Percentiles rank a stretch among this genome's conserved stretches.
phyloP scores from a whole-genome alignment of 2,329 filamentous ascomycete species.

The Ophiosphaerella korrae region DNA sequence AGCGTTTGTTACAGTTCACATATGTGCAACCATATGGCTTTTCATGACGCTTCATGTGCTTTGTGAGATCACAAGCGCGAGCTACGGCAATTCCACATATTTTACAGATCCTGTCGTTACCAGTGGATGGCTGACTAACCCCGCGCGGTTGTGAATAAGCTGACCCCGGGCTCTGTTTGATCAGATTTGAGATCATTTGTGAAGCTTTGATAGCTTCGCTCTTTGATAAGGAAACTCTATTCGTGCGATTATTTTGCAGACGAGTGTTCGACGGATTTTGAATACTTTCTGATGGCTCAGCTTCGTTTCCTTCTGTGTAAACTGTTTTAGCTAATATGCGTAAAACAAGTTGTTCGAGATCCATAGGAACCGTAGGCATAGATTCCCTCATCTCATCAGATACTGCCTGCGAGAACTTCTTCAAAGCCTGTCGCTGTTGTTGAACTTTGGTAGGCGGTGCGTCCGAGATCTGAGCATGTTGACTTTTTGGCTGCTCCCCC shows the following conservation, averaged over 20 bases:
- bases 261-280: not conserved
- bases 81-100: constrained; percentile 26
- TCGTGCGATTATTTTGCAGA: not conserved
- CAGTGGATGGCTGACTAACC: constrained; percentile 12
- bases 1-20: constrained; percentile 68
- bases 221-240: constrained; percentile 22
- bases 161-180: constrained; percentile 24
- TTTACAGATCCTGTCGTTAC: constrained; percentile 22
- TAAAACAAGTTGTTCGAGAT: constrained; percentile 31
- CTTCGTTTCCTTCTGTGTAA: not conserved
- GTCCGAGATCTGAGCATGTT: constrained; percentile 14
- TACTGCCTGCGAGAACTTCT: constrained; percentile 28
- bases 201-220: constrained; percentile 28
- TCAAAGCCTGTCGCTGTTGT: constrained; percentile 33
- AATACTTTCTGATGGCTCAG: not conserved
- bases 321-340: constrained; percentile 17
- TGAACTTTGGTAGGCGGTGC: constrained; percentile 39
- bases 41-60: constrained; percentile 81
- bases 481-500: not conserved
- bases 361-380: constrained; percentile 14
- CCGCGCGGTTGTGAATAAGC: constrained; percentile 15
- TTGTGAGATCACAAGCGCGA: constrained; percentile 56
- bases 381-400: constrained; percentile 22
- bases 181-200: constrained; percentile 31
- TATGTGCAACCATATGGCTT: constrained; percentile 85